phyloP scores from a whole-genome alignment of 345 rosid species.

The Moringa oleifera region DNA sequence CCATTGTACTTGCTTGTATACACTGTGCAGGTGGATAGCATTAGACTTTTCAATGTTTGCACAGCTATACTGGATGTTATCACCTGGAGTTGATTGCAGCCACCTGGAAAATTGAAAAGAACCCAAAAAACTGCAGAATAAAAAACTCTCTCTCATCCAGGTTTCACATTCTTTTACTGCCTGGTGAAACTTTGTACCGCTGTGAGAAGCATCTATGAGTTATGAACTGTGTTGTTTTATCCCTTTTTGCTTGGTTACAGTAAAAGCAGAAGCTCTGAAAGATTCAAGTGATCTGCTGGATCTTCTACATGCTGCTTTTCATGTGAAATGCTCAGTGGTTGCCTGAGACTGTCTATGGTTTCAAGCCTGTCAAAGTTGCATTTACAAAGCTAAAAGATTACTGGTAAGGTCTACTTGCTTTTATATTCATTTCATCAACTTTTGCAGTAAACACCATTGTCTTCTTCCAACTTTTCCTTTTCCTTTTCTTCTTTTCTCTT shows the following conservation, averaged over 20 bases:
- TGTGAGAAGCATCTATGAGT: neutral
- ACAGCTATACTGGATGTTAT: neutral
- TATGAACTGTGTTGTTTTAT: neutral
- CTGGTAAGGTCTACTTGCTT: neutral
- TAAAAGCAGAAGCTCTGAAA: neutral
- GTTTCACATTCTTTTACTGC: neutral
- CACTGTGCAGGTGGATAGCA: conserved; percentile 11
- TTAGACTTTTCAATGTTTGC: conserved; percentile 1
- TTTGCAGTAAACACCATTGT: no score
- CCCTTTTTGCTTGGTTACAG: neutral
- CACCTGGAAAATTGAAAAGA: neutral
- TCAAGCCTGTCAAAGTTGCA: neutral
- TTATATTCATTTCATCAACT: no score
- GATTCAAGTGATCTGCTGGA: neutral
- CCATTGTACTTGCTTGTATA: conserved; percentile 30
- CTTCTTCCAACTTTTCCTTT: no score
- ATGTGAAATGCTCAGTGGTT: neutral
- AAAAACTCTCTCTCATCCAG: no score
- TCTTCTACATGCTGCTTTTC: neutral
- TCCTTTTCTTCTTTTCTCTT: no score
- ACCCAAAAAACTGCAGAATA: neutral
- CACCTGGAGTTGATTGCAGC: conserved; percentile 1
- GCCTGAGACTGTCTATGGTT: neutral
- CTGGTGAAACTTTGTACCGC: neutral
- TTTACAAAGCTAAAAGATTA: neutral